Conservation (phyloP, 495 filamentous ascomycete species). For the Penicillium verhagenii region DNA sequence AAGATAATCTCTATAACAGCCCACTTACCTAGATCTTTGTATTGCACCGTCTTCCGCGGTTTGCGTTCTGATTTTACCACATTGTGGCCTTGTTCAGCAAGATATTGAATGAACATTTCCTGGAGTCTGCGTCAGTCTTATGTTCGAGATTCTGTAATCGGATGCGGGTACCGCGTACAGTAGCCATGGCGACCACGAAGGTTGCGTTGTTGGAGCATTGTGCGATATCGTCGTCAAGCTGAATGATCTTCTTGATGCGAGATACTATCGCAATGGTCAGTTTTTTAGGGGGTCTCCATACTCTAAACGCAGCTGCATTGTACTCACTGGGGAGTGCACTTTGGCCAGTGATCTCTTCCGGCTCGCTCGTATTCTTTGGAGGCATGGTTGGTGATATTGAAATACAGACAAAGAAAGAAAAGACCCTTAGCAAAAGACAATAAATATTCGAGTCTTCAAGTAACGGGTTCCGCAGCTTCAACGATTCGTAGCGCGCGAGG, state of each 20-base stretch:
- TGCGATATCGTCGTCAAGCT: constrained; percentile 77
- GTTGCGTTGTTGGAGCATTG: constrained; percentile 89
- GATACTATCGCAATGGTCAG: constrained; percentile 60
- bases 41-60: constrained; percentile 90
- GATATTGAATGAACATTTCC: constrained; percentile 96
- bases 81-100: constrained; percentile 80
- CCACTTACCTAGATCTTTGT: constrained; percentile 78
- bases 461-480: not conserved
- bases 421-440: not conserved
- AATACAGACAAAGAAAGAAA: not conserved
- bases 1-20: not conserved
- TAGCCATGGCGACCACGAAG: constrained; percentile 91
- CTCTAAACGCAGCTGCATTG: not conserved
- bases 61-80: constrained; percentile 88
- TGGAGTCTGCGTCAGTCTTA: constrained; percentile 32
- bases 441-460: not conserved
- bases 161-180: constrained; percentile 50
- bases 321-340: constrained; percentile 80
- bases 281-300: not conserved
- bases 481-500: constrained; percentile 6
- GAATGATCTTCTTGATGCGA: constrained; percentile 90
- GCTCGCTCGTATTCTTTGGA: constrained; percentile 82
- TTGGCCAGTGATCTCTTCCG: constrained; percentile 79
- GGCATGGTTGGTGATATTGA: constrained; percentile 58
- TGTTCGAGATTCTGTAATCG: not conserved